Evolutionary conservation across 768 basidiomycete genomes (phyloP), one percentile per base, ranked within the genome.

Genomic region (Boletus rex-veris): DNA sequence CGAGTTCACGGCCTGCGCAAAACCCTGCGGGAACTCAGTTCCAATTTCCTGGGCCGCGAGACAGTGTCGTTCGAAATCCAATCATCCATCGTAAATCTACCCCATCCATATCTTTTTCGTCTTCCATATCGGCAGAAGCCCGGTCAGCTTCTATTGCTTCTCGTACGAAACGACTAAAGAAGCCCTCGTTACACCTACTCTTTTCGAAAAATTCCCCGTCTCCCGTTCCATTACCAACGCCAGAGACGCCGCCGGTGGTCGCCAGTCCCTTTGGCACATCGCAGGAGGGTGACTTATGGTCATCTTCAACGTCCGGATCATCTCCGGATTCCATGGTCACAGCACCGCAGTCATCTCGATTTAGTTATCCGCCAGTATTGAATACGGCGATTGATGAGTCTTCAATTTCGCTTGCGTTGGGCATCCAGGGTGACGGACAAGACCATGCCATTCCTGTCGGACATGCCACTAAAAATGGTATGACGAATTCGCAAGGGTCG

Each of bases 101-200:
- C 7, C 67, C 72, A 60, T 67, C 67, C 58, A 35, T 72, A 38
- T 61, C 74, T 6, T 57, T 72, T 54, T 63, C 66, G 53, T 61
- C 71, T 59, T 58, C 73, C 42, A 57, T 63, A 55, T 65, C 64
- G 15, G 64, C 54, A 48, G 47, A 75, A 73, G 43, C 71, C 73
- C 50, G 54, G 74, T 46, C 71, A 73, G 47, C 76, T 77, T 55
- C 69, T 59, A 24, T 70, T 28, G 56, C 59, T 58, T 67, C 67
- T 30, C 60, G 65, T 44, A 64, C 71, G 24, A 67, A 66, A 50
- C 75, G 73, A 53, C 65, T 77, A 54, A 88, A 86, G 70, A 86
- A 84, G 47, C 85, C 89, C 0, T 89, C 88, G 3, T 69, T 89
- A 52, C 82, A 82, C 46, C 71, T 88, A 16, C 73, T 89, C 18